Conservation (phyloP, 495 filamentous ascomycete species). For the Copromyces sp. region DNA sequence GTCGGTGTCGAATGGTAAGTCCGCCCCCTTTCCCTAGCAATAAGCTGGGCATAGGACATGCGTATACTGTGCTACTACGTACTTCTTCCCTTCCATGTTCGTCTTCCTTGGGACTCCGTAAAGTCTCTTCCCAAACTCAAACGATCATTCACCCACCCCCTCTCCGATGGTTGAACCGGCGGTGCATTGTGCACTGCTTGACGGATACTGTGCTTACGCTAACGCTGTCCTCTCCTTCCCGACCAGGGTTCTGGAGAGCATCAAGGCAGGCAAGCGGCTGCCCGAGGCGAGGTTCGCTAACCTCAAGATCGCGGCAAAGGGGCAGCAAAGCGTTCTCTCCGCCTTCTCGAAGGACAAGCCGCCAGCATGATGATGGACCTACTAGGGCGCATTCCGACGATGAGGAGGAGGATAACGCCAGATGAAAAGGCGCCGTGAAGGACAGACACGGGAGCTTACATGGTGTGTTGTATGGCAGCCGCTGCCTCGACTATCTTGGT, state of each 20-base stretch:
- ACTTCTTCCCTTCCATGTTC: conserved; percentile 2
- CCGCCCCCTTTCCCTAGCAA: background rate
- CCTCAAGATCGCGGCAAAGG: conserved; percentile 46
- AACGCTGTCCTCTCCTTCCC: background rate
- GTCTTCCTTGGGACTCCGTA: background rate
- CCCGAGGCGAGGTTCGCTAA: conserved; percentile 61
- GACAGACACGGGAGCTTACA: background rate
- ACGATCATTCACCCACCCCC: background rate
- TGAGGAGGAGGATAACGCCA: background rate
- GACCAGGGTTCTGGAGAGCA: conserved; percentile 62
- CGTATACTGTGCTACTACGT: background rate
- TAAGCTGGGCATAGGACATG: background rate
- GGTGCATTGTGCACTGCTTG: background rate
- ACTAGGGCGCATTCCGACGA: background rate
- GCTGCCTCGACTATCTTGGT: background rate
- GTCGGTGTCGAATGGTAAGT: conserved; percentile 76
- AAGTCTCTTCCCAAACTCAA: background rate
- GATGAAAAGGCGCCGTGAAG: background rate
- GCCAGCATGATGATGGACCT: conserved; percentile 8
- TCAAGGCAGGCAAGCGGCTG: conserved; percentile 63
- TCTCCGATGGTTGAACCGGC: background rate
- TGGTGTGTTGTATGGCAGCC: background rate
- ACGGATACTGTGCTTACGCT: conserved; percentile 12
- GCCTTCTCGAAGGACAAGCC: conserved; percentile 18
- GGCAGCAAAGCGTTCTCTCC: conserved; percentile 50